Conservation (phyloP, 208 protist genomes). For the Strigomonas galati region DNA sequence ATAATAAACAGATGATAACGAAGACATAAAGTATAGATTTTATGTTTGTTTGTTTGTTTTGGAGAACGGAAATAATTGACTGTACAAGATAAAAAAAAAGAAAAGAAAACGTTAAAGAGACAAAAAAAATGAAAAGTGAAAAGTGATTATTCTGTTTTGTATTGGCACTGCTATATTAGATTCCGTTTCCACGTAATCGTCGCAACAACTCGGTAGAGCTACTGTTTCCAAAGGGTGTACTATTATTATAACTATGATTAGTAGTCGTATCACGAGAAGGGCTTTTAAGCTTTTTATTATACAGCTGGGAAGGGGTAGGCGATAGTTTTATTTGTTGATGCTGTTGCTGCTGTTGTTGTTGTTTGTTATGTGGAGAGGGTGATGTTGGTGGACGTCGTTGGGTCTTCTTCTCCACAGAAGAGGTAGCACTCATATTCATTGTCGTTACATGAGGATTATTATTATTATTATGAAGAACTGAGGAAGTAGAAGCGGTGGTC, state of each 20-base stretch:
- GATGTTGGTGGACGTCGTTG: too few species aligned
- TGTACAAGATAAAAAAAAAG: not conserved
- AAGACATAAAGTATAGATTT: not conserved
- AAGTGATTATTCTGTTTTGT: not conserved
- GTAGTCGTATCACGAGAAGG: not conserved
- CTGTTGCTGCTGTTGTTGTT: not conserved
- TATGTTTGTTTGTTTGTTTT: not conserved
- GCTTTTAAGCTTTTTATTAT: not conserved
- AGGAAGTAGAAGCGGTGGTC: too few species aligned
- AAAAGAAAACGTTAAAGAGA: not conserved
- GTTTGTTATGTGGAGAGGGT: too few species aligned
- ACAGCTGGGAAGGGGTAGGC: not conserved
- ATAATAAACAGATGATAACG: not conserved
- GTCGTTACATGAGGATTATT: too few species aligned
- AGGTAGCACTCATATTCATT: too few species aligned
- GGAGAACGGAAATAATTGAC: too few species aligned
- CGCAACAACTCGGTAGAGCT: not conserved
- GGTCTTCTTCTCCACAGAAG: too few species aligned
- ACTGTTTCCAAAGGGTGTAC: not conserved
- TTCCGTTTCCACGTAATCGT: not conserved
- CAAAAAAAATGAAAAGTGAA: not conserved
- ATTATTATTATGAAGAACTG: too few species aligned
- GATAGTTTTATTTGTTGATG: slow-evolving; percentile 3
- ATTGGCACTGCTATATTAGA: too few species aligned
- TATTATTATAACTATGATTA: not conserved